Evolutionary conservation across 768 basidiomycete species (phyloP), one percentile per base, ranked within the genome.

Genomic region (Phanerochaete carnosa): DNA sequence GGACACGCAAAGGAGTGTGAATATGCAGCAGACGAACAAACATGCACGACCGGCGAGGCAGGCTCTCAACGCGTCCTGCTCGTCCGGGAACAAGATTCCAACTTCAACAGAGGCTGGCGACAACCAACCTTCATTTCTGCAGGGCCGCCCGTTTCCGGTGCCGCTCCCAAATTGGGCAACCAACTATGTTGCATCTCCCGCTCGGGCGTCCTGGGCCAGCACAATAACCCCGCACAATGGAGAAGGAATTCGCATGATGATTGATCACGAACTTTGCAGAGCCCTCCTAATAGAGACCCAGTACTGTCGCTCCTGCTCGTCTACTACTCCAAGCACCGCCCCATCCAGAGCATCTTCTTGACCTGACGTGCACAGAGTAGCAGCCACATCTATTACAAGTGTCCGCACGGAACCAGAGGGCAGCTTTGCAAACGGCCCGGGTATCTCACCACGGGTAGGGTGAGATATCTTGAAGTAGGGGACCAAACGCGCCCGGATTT

Each of bases 381-480:
- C 75, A 15, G 77, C 87, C 39, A 90, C 74, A 67, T 94, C 87
- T 64, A 96, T 69, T 19, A 81, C 86, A 23, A 94, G 77, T 32
- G 78, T 75, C 58, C 85, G 81, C 45, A 86, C 63, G 23, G 71
- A 68, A 37, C 76, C 73, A 2, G 59, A 35, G 15, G 84, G 80
- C n/a, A 97, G 75, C 69, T 84, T 89, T 55, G 76, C 72, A 74
- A 87, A 98, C 25, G 95, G 95, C 0, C 95, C 96, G 16, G 76
- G 74, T 32, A 95, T 68, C 57, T 79, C 76, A 9, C 94, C 95
- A 51, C 87, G 89, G 29, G 76, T 75, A n/a, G 91, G 79, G 70
- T 97, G 94, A 11, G 74, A 76, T 47, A 95, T 80, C 67, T 78
- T 79, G 75, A 97, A 98, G 75, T 86, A 97, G 22, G 94, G 94